Conservation (phyloP, 805 yeast genomes). For the Tetrapisispora taiwanensis region DNA sequence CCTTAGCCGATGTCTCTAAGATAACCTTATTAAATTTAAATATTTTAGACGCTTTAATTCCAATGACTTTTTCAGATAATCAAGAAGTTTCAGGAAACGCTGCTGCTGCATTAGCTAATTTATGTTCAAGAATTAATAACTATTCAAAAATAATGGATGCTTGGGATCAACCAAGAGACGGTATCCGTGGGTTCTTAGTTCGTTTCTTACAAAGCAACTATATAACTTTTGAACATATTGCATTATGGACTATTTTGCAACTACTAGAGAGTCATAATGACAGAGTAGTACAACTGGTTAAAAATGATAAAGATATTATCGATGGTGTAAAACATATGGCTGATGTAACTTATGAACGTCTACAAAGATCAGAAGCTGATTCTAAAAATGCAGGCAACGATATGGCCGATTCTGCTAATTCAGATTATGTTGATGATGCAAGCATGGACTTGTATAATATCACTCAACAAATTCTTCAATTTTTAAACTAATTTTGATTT, state of each 20-base stretch:
- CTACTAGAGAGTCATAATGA: conserved; percentile 76
- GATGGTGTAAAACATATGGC: conserved; percentile 43
- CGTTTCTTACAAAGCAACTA: conserved; percentile 75
- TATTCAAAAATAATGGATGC: conserved; percentile 67
- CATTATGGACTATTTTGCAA: conserved; percentile 93
- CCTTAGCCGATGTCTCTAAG: conserved; percentile 90
- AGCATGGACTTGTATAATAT: conserved; percentile 54
- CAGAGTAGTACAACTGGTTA: conserved; percentile 45
- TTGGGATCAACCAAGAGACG: conserved; percentile 76
- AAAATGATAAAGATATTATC: conserved; percentile 44
- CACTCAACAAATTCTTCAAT: conserved; percentile 57
- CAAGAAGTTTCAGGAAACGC: conserved; percentile 97
- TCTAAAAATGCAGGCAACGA: conserved; percentile 11
- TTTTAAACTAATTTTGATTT: conserved; percentile 15
- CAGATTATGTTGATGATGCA: conserved; percentile 47
- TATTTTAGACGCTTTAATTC: conserved; percentile 79
- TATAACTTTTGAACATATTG: conserved; percentile 95
- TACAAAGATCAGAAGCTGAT: conserved; percentile 22
- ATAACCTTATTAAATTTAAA: conserved; percentile 73
- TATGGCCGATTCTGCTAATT: conserved; percentile 13
- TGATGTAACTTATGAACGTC: conserved; percentile 26
- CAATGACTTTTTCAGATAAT: conserved; percentile 77
- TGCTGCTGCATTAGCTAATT: conserved; percentile 94
- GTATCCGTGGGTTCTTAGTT: conserved; percentile 73
- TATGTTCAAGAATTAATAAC: conserved; percentile 82